A percentile compares a stretch with the other conserved stretches of the same genome.
Conservation (phyloP, 306 rosid species). For the Aeschynomene evenia region DNA sequence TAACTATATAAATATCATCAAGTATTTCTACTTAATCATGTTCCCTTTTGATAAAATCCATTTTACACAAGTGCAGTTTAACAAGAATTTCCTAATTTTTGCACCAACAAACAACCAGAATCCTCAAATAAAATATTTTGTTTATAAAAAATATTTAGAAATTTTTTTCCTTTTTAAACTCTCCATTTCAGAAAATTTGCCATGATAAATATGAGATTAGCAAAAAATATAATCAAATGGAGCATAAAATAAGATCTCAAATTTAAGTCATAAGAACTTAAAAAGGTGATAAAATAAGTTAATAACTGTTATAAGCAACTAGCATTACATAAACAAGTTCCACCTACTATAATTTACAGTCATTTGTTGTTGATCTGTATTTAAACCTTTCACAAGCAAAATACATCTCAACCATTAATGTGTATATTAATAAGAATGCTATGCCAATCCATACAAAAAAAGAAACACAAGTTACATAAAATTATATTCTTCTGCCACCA, state of each 20-base stretch:
- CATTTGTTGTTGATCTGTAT: conserved; percentile 44
- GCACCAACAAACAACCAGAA: not conserved
- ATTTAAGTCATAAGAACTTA: not conserved
- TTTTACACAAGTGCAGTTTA: too few relatives aligned
- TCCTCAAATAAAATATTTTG: not conserved
- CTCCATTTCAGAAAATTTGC: not conserved
- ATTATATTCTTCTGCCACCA: conserved; percentile 23
- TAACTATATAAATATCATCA: too few relatives aligned
- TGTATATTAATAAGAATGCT: conserved; percentile 42
- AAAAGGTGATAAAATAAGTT: conserved; percentile 5
- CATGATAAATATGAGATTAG: not conserved
- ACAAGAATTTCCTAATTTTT: too few relatives aligned
- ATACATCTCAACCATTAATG: conserved; percentile 39
- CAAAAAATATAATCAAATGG: not conserved
- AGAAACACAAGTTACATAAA: conserved; percentile 31
- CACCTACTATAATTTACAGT: conserved; percentile 65
- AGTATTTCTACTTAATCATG: too few relatives aligned
- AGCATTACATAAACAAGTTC: conserved; percentile 36
- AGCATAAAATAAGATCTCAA: not conserved
- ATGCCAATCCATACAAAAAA: conserved; percentile 23
- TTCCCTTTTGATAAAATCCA: not conserved
- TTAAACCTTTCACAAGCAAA: conserved; percentile 36
- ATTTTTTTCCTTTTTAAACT: not conserved
- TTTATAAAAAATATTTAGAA: not conserved
- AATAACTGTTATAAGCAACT: conserved; percentile 30